Conservation (phyloP, 139 green algal species). For the Microglena sp. region DNA sequence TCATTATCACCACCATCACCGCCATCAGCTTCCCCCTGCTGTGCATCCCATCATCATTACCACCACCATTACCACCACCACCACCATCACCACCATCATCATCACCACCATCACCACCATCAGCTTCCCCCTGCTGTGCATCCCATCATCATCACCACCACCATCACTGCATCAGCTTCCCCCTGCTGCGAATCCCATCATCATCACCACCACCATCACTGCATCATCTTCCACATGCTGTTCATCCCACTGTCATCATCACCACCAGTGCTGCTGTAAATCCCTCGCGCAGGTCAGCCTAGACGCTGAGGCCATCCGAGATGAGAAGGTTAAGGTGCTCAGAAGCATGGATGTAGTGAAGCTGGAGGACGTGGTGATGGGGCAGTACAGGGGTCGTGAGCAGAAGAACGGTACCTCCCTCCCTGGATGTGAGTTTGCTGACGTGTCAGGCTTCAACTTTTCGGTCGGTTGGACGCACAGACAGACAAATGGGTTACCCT, state of each 20-base stretch:
- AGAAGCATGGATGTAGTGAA: conserved; percentile 67
- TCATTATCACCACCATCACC: no score
- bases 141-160: neutral
- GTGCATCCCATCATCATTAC: no score
- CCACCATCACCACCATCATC: no score
- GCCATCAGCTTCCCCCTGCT: no score
- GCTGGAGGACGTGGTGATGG: conserved; percentile 91
- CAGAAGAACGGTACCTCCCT: conserved; percentile 12
- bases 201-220: neutral
- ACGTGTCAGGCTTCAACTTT: no score
- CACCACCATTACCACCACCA: no score
- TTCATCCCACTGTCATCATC: no score
- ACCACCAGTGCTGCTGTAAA: no score
- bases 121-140: neutral
- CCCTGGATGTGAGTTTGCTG: conserved; percentile 8
- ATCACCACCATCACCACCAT: no score
- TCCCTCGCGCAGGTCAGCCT: conserved; percentile 55
- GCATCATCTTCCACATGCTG: neutral
- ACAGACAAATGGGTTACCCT: no score
- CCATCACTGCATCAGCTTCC: neutral
- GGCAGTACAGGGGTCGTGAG: conserved; percentile 72
- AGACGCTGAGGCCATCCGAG: conserved; percentile 91
- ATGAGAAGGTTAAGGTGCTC: conserved; percentile 98
- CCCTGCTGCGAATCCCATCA: neutral
- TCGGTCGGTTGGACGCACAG: no score